Percentiles rank a stretch among this genome's conserved stretches.
Evolutionary conservation across 2,329 filamentous ascomycete genomes (phyloP).

Genomic region (Didymella pomorum): DNA sequence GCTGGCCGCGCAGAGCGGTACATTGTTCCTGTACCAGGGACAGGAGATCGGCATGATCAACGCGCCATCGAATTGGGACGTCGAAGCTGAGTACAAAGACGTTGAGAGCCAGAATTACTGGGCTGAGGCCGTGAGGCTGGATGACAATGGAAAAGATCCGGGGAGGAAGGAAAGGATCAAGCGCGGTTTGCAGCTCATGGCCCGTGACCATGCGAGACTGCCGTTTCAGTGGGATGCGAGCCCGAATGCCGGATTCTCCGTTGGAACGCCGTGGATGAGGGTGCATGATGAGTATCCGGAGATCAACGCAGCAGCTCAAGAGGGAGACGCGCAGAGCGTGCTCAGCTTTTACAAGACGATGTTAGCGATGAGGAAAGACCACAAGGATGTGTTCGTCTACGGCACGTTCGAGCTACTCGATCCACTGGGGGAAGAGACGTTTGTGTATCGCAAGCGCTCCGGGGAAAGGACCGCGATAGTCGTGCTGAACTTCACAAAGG

Average conservation of each 20-base stretch:
- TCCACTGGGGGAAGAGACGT: conserved; percentile 60
- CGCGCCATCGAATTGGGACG: conserved; percentile 58
- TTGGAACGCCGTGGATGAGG: conserved; percentile 72
- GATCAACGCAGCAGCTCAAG: conserved; percentile 67
- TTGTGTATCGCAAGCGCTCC: conserved; percentile 56
- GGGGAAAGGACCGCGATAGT: conserved; percentile 46
- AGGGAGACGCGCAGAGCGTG: conserved; percentile 59
- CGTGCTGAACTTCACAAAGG: conserved; percentile 51
- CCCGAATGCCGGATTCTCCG: conserved; percentile 71
- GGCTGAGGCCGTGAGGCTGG: conserved; percentile 41
- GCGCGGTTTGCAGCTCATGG: conserved; percentile 65
- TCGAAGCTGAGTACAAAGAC: conserved; percentile 68
- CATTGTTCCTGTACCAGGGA: conserved; percentile 67
- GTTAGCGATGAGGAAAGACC: conserved; percentile 66
- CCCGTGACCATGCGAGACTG: conserved; percentile 73
- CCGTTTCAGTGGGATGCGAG: conserved; percentile 75
- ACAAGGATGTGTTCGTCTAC: conserved; percentile 71
- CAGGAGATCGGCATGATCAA: conserved; percentile 70
- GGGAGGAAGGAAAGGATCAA: conserved; percentile 45
- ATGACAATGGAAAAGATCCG: conserved; percentile 39
- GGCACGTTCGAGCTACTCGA: conserved; percentile 68
- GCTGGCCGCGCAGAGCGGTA: conserved; percentile 59
- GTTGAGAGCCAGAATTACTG: conserved; percentile 61
- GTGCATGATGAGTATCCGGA: conserved; percentile 68
- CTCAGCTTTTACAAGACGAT: conserved; percentile 69